Evolutionary conservation across 768 basidiomycete genomes (phyloP), one percentile per base, ranked within the genome.

Genomic region (Cystoderma amianthinum): DNA sequence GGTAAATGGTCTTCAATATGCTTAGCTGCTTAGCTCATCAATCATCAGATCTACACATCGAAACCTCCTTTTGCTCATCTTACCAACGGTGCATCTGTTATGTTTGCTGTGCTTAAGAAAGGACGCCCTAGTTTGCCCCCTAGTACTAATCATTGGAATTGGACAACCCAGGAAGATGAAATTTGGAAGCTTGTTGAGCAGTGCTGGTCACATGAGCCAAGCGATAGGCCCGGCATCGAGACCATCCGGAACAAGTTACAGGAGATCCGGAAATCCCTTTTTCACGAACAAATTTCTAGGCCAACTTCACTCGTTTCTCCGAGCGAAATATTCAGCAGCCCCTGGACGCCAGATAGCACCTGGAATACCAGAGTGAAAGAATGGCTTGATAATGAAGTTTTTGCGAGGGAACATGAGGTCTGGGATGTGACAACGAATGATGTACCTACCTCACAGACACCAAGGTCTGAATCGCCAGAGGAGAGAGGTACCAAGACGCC

Each of bases 161-260:
- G 52, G 52, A 45, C 52, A 10, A 20, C 21, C 11, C 42, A 51
- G 21, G 49, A 50, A 32, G 12, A 30, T 1, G 32, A 45, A 13
- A 25, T 53, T 3, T 53, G 52, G 52, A 41, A 28, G 38, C 46
- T 51, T 7, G 52, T 54, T 6, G 41, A 23, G 12, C 33, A 43
- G 15, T 54, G 50, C 33, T 46, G 49, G 45, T 18, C 21, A 18
- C 30, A 44, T 5, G 45, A 48, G 3, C 47, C 49, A 5, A 42
- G 38, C 16, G 37, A 44, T 7, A 32, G 51, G 13, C 47, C 48
- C 16, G 24, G 38, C 5, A 50, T 50, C 9, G 9, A 9, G 9
- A 10, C 9, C 17, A 36, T 32, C 10, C 16, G 21, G 33, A 28
- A 36, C 9, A 25, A n/a, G 16, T 23, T 51, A 20, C 33, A 22